Evolutionary conservation across 2,329 filamentous ascomycete species (phyloP), one percentile per base, ranked within the genome.

Genomic region (Neonectria faginata): DNA sequence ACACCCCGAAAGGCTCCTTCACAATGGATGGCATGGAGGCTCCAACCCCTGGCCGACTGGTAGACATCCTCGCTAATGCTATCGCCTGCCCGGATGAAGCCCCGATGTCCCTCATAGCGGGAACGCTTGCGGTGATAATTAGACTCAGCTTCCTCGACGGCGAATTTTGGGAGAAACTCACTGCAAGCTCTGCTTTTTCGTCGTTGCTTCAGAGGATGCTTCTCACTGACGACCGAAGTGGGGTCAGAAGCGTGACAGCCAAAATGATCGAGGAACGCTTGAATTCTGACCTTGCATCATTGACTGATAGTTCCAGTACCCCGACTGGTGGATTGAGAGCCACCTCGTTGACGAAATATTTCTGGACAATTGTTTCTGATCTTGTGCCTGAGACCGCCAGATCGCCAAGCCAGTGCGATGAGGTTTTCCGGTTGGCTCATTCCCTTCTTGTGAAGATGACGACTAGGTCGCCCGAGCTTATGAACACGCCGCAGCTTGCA

Each of bases 361-460:
- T 79, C 27, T 80, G 77, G 74, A 66, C 67, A 5, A 74, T 79
- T 44, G 65, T 79, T 22, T 72, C 75, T 20, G 73, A 75, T 29
- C 74, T 81, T 9, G 68, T 84, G 16, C 73, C 77, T 9, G 69
- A 75, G 39, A 77, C 78, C 27, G 70, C 72, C 18, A 56, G 41
- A 5, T 68, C 75, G 57, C 75, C 78, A 31, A 61, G 59, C 27
- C 78, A 80, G 25, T 84, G 83, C 60, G 78, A 82, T 25, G 84
- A 87, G 53, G 71, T 84, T 16, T 82, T 88, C 57, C 67, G 69
- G 3, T 67, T 86, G 18, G 77, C 81, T 33, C 74, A 79, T 20
- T 71, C 73, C 4, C 73, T 86, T 18, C 77, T 86, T 36, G 73
- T 75, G 54, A 78, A 75, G 36, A 70, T 85, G 31, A 61, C 60